phyloP scores from a whole-genome alignment of 2,329 filamentous ascomycete genomes.

The Penicillium sclerotigenum region DNA sequence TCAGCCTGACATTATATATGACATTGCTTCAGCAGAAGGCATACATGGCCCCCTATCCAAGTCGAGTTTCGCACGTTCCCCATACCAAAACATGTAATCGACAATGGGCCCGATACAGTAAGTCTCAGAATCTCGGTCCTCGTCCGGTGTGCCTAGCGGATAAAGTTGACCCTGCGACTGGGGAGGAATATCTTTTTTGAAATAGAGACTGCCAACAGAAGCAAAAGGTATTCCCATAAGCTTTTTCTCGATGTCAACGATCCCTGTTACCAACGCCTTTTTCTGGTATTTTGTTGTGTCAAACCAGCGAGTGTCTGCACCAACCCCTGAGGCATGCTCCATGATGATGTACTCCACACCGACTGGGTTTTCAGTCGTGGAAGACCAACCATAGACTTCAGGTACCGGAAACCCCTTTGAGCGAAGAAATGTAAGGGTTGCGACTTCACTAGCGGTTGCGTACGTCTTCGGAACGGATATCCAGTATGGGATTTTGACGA shows the following conservation, averaged over 20 bases:
- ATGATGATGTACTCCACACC: slow-evolving; percentile 34
- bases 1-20: not conserved
- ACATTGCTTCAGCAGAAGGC: not conserved
- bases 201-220: slow-evolving; percentile 21
- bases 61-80: slow-evolving; percentile 16
- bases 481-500: slow-evolving; percentile 24
- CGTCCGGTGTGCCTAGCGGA: slow-evolving; percentile 2
- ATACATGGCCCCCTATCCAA: slow-evolving; percentile 26
- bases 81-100: slow-evolving; percentile 32
- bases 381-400: slow-evolving; percentile 24
- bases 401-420: slow-evolving; percentile 20
- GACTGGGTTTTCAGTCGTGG: slow-evolving; percentile 20
- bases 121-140: slow-evolving; percentile 13
- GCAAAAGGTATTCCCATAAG: slow-evolving; percentile 20
- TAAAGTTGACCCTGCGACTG: slow-evolving; percentile 17
- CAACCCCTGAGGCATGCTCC: slow-evolving; percentile 27
- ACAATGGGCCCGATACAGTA: slow-evolving; percentile 23
- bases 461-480: slow-evolving; percentile 20
- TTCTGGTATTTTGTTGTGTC: slow-evolving; percentile 18
- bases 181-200: slow-evolving; percentile 14
- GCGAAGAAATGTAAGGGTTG: slow-evolving; percentile 22
- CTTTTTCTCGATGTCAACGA: slow-evolving; percentile 22
- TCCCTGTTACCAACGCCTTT: slow-evolving; percentile 14
- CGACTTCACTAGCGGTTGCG: slow-evolving; percentile 26
- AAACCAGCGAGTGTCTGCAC: slow-evolving; percentile 20